Base-by-base conservation (phyloP, 2,329 filamentous ascomycete genomes). In the Clonostachys solani region DNA sequence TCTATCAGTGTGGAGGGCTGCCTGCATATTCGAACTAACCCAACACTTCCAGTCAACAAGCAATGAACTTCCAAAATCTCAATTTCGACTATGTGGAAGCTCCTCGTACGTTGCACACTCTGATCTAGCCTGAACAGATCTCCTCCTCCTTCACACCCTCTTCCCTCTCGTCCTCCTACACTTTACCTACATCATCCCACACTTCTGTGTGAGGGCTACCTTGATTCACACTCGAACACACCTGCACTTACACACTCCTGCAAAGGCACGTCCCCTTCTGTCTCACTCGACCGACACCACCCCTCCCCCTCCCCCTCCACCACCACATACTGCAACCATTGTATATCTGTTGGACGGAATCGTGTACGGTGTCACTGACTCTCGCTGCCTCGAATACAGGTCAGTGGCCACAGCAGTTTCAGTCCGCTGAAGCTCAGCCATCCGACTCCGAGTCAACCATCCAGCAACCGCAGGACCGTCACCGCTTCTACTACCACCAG, bases 41-140 rank as follows among this genome's bases (percentile, higher is more conserved):
- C 23, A 29, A 29, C 23, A 10, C 23, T 38, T n/a, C 36, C 36
- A 38, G 17, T 41, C 18, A 23, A 35, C 46, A 49, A 49, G 66
- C 51, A 55, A 72, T 72, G 69, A 69, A 65, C 56, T 62, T 61
- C 53, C 64, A 65, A 56, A 62, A 60, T 52, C 49, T 58, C 49
- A 59, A 62, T 57, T 62, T 62, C 52, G 60, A 68, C 50, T 55
- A 62, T 60, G 60, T 64, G 54, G 65, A 69, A 59, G 59, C 56
- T 53, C 53, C 58, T 54, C 61, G 66, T 68, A 67, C 56, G 64
- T 66, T 37, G 23, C 9, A 29, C 23, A 29, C 23, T 29, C 23
- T 29, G 23, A 10, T 9, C 23, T 29, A 29, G 23, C 23, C 23
- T 10, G 23, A 29, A 29, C 23, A 29, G 23, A 29, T 37, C 18